Conservation (phyloP, 345 rosid species). For the Orychophragmus violaceus region DNA sequence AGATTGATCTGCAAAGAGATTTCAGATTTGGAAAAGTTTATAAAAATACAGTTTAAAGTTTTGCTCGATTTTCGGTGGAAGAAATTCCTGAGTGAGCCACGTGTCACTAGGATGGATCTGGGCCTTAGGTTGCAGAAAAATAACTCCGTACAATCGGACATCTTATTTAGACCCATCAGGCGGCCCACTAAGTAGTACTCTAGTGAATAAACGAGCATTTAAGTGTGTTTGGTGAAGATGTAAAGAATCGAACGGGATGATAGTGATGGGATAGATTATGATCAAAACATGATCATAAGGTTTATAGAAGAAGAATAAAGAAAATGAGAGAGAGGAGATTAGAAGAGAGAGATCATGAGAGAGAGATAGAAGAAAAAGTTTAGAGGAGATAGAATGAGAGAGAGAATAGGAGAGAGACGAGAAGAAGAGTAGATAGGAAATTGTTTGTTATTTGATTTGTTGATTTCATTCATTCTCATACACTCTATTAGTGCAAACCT, state of each 20-base stretch:
- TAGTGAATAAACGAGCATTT: neutral
- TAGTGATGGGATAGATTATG: too few relatives aligned
- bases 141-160: neutral
- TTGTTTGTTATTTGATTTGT: too few relatives aligned
- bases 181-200: neutral
- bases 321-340: too few relatives aligned
- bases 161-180: neutral
- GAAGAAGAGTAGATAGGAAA: too few relatives aligned
- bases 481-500: neutral
- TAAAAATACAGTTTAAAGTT: neutral
- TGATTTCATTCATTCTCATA: too few relatives aligned
- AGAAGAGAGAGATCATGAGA: too few relatives aligned
- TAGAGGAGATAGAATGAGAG: too few relatives aligned
- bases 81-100: neutral
- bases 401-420: too few relatives aligned
- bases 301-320: too few relatives aligned
- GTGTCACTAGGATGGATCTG: neutral
- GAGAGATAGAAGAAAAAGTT: too few relatives aligned
- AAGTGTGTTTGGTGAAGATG: neutral
- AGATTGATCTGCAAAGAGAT: neutral
- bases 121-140: neutral
- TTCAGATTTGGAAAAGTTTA: neutral
- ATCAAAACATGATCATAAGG: too few relatives aligned
- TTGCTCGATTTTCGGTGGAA: neutral
- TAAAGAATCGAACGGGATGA: conserved; percentile 1